A percentile compares a stretch with the other conserved stretches of the same genome.
These are phyloP conservation scores for Leccinellum rugosiceps DNA, from an alignment of 768 basidiomycete genomes.

Conservation along the genomic window DNA sequence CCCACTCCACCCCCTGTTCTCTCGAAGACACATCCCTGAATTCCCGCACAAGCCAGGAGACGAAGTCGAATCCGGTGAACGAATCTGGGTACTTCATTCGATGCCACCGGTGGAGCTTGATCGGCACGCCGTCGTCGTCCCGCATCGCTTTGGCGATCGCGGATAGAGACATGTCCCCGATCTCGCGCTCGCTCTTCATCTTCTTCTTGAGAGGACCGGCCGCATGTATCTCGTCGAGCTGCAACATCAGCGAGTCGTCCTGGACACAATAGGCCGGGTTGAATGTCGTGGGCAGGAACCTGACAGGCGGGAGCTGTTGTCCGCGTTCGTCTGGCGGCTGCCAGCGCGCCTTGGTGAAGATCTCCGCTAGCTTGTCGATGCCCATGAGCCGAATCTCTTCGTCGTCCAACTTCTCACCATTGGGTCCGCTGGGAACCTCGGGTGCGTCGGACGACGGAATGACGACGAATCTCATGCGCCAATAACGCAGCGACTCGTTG, in stretches of 20 bases:
- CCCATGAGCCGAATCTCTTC: slow-evolving; percentile 88
- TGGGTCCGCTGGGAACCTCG: slow-evolving; percentile 48
- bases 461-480: slow-evolving; percentile 91
- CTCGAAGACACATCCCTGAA: slow-evolving; percentile 85
- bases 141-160: slow-evolving; percentile 81
- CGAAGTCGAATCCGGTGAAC: slow-evolving; percentile 87
- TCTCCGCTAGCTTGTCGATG: slow-evolving; percentile 87
- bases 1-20: slow-evolving; percentile 79
- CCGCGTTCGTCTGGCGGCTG: slow-evolving; percentile 43
- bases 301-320: slow-evolving; percentile 54
- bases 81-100: slow-evolving; percentile 67
- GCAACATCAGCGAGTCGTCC: slow-evolving; percentile 75
- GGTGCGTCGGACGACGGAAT: slow-evolving; percentile 81
- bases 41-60: slow-evolving; percentile 89
- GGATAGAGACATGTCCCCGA: slow-evolving; percentile 58
- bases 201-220: slow-evolving; percentile 75
- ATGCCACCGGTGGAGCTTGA: slow-evolving; percentile 87
- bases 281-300: slow-evolving; percentile 82
- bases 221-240: slow-evolving; percentile 78
- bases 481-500: slow-evolving; percentile 82
- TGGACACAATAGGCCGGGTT: slow-evolving; percentile 76
- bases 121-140: slow-evolving; percentile 78
- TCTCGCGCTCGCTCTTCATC: slow-evolving; percentile 72
- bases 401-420: slow-evolving; percentile 75
- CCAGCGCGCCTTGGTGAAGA: slow-evolving; percentile 85